phyloP scores from a whole-genome alignment of 2,329 filamentous ascomycete species.

The Arthroderma sp. region DNA sequence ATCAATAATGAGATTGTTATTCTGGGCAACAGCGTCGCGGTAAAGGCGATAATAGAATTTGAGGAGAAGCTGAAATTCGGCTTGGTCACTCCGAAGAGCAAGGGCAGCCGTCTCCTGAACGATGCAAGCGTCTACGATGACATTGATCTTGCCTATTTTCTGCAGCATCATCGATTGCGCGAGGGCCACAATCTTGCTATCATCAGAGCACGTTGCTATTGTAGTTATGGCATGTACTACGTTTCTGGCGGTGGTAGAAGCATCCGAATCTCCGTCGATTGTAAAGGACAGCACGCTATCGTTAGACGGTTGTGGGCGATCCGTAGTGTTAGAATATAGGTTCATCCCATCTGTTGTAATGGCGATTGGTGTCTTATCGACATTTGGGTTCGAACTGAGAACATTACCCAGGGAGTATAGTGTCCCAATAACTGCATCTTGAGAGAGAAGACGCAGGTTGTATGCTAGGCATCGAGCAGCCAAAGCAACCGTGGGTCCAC shows the following conservation, averaged over 20 bases:
- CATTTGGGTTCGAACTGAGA: conserved; percentile 55
- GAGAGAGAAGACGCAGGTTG: conserved; percentile 67
- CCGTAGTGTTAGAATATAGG: conserved; percentile 37
- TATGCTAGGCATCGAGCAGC: conserved; percentile 77
- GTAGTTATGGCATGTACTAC: conserved; percentile 91
- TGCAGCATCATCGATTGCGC: conserved; percentile 95
- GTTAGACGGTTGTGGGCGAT: conserved; percentile 20
- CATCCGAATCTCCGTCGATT: conserved; percentile 64
- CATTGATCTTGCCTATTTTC: conserved; percentile 76
- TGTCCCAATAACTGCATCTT: conserved; percentile 88
- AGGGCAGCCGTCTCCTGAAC: conserved; percentile 69
- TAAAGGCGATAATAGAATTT: conserved; percentile 69
- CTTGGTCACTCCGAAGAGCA: conserved; percentile 60
- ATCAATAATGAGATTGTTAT: conserved; percentile 52
- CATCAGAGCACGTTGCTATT: conserved; percentile 68
- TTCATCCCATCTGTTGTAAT: conserved; percentile 21
- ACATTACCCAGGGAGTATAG: conserved; percentile 95
- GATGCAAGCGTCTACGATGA: conserved; percentile 69
- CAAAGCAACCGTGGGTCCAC: conserved; percentile 54
- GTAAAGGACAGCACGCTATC: conserved; percentile 52
- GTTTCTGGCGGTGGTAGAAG: conserved; percentile 62
- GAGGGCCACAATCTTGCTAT: conserved; percentile 84
- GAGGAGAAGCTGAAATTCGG: conserved; percentile 74
- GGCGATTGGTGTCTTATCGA: conserved; percentile 29
- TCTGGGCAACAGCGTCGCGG: conserved; percentile 57